These are phyloP conservation scores for Cucumis hystrix DNA, from an alignment of 306 rosid genomes.

Conservation along the genomic window DNA sequence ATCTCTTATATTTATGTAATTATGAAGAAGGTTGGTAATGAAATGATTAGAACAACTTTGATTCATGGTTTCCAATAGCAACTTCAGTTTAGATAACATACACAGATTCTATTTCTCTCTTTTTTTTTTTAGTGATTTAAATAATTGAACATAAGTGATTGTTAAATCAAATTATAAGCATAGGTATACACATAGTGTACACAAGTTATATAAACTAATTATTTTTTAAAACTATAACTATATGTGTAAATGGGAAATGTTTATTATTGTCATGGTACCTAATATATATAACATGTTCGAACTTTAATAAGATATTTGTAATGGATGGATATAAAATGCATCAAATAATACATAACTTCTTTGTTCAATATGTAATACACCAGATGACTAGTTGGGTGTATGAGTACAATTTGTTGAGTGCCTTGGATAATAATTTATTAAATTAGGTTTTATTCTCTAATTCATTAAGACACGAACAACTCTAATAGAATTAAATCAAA, in stretches of 20 bases:
- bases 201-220: not conserved
- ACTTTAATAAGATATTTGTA: not conserved
- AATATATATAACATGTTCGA: too few relatives aligned
- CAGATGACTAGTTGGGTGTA: not conserved
- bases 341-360: too few relatives aligned
- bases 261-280: too few relatives aligned
- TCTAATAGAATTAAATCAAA: not conserved
- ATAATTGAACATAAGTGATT: not conserved
- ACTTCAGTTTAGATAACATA: not conserved
- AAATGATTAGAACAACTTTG: not conserved
- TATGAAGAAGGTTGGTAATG: slow-evolving; percentile 1
- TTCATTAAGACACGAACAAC: not conserved
- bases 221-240: not conserved
- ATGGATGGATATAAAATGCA: too few relatives aligned
- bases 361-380: not conserved
- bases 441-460: not conserved
- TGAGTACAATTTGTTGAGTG: not conserved
- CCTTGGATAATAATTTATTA: not conserved
- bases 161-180: not conserved
- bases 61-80: not conserved
- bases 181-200: too few relatives aligned
- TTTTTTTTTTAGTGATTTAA: too few relatives aligned
- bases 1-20: not conserved
- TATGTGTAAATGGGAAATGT: too few relatives aligned
- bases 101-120: too few relatives aligned